Conservation (phyloP, 352 stramenopile species). For the Pythium utonaiense region DNA sequence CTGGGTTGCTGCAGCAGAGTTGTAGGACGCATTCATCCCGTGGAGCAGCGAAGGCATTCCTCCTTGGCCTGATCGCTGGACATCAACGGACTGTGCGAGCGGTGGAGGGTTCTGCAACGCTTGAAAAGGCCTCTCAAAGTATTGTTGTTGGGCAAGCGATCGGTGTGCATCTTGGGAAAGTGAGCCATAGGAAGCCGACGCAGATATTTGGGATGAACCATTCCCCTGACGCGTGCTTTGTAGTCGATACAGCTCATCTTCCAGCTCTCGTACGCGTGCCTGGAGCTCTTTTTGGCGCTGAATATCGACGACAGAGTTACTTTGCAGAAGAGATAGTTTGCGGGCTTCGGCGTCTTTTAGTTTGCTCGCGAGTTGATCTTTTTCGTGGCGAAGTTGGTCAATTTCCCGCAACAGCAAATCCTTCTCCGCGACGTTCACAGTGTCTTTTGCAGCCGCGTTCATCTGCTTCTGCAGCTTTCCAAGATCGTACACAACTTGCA, state of each 20-base stretch:
- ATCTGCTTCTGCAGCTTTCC: constrained; percentile 43
- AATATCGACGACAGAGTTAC: constrained; percentile 12
- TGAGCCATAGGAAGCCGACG: background rate
- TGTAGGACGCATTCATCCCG: background rate
- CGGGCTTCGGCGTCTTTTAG: constrained; percentile 26
- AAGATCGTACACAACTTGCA: constrained; percentile 47
- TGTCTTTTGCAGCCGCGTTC: constrained; percentile 35
- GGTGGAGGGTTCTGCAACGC: background rate
- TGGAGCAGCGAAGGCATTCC: constrained; percentile 6
- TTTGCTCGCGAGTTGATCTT: constrained; percentile 28
- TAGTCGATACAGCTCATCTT: constrained; percentile 22
- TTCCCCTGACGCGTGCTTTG: background rate
- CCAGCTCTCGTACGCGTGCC: constrained; percentile 27
- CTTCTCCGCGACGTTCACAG: constrained; percentile 24
- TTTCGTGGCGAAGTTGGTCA: constrained; percentile 29
- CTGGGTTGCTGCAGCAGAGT: background rate
- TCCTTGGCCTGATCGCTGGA: background rate
- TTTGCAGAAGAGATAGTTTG: constrained; percentile 15
- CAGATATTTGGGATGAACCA: background rate
- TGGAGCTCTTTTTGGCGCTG: constrained; percentile 22
- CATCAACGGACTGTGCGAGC: background rate
- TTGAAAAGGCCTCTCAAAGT: background rate
- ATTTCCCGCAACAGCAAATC: constrained; percentile 36
- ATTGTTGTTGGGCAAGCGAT: background rate
- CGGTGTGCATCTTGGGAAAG: background rate